These are phyloP conservation scores for Xylaria sp. DNA, from an alignment of 2,329 filamentous ascomycete genomes.

Conservation along the genomic window DNA sequence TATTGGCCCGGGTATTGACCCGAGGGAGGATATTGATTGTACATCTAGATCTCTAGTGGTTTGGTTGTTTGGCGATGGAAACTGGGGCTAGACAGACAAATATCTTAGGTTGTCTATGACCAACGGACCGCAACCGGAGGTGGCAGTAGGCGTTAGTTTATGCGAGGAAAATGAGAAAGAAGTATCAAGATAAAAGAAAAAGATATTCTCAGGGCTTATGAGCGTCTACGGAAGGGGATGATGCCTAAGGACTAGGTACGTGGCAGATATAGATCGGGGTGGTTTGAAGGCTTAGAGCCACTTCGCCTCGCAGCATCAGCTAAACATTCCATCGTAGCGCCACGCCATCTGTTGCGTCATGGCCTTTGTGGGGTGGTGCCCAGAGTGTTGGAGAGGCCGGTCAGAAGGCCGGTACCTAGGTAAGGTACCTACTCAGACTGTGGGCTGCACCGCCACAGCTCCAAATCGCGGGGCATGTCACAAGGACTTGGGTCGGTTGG, in stretches of 20 bases:
- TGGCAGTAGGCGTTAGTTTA: neutral
- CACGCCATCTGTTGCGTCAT: constrained; percentile 23
- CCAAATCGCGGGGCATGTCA: too few species aligned
- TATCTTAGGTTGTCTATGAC: neutral
- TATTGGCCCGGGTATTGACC: constrained; percentile 35
- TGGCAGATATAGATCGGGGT: neutral
- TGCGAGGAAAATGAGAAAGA: neutral
- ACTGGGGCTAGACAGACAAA: neutral
- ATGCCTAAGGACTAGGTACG: neutral
- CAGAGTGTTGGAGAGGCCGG: neutral
- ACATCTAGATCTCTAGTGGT: constrained; percentile 20
- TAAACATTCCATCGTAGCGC: constrained; percentile 9
- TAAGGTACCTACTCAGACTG: too few species aligned
- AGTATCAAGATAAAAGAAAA: neutral
- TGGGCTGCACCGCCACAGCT: too few species aligned
- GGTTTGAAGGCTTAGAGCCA: constrained; percentile 10
- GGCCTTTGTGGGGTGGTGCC: too few species aligned
- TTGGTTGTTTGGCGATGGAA: neutral
- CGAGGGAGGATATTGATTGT: constrained; percentile 36
- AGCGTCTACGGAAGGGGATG: neutral
- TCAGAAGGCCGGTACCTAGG: too few species aligned
- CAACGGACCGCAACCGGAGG: neutral
- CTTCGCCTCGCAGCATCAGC: constrained; percentile 18
- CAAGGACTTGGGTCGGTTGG: too few species aligned
- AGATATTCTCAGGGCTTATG: constrained; percentile 1